Evolutionary conservation across 2,329 filamentous ascomycete species (phyloP), one percentile per base, ranked within the genome.

Genomic region (Colletotrichum sidae): DNA sequence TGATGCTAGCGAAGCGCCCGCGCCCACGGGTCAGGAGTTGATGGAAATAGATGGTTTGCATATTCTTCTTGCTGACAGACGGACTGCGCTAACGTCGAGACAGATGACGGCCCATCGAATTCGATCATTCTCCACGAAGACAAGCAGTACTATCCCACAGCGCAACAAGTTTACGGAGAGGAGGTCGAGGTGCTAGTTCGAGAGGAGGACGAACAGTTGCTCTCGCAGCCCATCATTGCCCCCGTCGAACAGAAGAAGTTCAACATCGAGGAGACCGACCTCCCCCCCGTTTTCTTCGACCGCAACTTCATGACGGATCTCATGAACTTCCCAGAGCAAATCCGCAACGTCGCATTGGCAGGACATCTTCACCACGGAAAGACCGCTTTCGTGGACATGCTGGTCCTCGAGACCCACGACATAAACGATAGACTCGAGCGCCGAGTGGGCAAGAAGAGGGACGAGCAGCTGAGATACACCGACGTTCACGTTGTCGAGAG

Each of bases 61-160:
- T 13, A 17, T 2, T 34, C 13, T 7, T 9, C 1, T 3, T 52
- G 10, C 12, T 49, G 47, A 7, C 12, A 41, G 34, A 12, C 10
- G 12, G 17, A 33, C 61, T 65, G 17, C 41, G 47, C 44, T 56
- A 44, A 37, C 37, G 34, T 11, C 7, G 37, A n/a, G 41, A 45
- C 56, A 70, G 69, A 69, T 10, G 88, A 93, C 77, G 94, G 92
- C 12, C 92, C 95, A 4, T 97, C 94, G 6, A 99, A 98, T 78
- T 95, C 96, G 55, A 94, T 99, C n/a, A 87, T 99, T 63, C 87
- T 99, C 50, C 96, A 99, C 80, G 96, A 99, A 84, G 96, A 99
- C 81, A 99, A 99, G 79, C 96, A 98, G 77, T 99, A 99, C 79
- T 99, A 99, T 76, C 96, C 96, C 37, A 97, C 94, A n/a, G 96